A percentile compares a stretch with the other conserved stretches of the same genome.
Evolutionary conservation across 148 eudicot genomes (phyloP).

Genomic region (Salicornia ramosissima): DNA sequence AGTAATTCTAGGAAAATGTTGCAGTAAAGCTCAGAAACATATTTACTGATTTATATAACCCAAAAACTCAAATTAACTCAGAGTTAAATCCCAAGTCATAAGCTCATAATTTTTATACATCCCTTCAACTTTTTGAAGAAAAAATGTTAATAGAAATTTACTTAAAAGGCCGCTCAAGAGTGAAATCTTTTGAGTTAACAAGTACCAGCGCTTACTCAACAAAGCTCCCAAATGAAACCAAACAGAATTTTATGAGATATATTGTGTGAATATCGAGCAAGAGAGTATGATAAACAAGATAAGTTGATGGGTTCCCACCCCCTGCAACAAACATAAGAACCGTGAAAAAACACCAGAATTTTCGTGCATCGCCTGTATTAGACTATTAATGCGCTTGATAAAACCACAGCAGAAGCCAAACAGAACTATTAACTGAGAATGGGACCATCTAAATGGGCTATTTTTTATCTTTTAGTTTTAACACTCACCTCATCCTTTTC

Average conservation of each 20-base stretch:
- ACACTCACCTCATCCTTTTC: slow-evolving; percentile 22
- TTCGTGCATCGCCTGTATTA: not conserved
- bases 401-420: not conserved
- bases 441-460: slow-evolving; percentile 22
- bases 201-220: not conserved
- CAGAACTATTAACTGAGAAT: slow-evolving; percentile 7
- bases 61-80: not conserved
- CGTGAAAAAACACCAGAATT: not conserved
- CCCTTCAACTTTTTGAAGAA: not conserved
- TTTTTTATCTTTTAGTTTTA: slow-evolving; percentile 18
- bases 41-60: not conserved
- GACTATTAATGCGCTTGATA: slow-evolving; percentile 15
- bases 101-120: too few species aligned
- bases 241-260: slow-evolving; percentile 11
- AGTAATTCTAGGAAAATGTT: not conserved
- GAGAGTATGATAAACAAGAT: slow-evolving; percentile 21
- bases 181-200: not conserved
- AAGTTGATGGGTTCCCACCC: slow-evolving; percentile 9
- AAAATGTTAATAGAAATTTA: not conserved
- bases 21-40: not conserved
- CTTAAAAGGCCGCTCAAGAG: not conserved
- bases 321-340: slow-evolving; percentile 27
- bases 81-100: not conserved
- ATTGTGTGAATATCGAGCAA: slow-evolving; percentile 16
- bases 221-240: not conserved